Evolutionary conservation across 768 basidiomycete genomes (phyloP).

Genomic region (Kwoniella newhampshirensis): DNA sequence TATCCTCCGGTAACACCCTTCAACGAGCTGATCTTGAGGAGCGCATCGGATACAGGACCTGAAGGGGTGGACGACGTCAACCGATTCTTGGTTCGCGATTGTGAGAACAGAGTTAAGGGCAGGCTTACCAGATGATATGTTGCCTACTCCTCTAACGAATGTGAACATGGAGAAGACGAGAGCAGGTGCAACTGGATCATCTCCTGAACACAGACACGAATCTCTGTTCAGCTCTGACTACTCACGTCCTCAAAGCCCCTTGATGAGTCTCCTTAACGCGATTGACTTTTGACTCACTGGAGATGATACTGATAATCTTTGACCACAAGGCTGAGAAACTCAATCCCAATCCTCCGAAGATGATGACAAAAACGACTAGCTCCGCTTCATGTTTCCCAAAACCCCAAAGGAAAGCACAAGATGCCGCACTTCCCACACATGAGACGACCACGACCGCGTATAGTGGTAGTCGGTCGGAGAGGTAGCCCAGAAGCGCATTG

Average conservation of each 20-base stretch:
- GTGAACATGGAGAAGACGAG: slow-evolving; percentile 43
- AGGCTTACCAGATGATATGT: slow-evolving; percentile 40
- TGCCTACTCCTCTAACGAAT: slow-evolving; percentile 41
- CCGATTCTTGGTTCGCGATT: background rate
- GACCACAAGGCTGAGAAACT: slow-evolving; percentile 44
- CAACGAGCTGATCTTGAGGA: slow-evolving; percentile 33
- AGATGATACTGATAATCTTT: slow-evolving; percentile 38
- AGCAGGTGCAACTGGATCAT: slow-evolving; percentile 32
- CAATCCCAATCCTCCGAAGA: slow-evolving; percentile 37
- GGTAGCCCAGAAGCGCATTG: slow-evolving; percentile 33
- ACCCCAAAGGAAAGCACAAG: slow-evolving; percentile 49
- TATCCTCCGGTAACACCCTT: slow-evolving; percentile 40
- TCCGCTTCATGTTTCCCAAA: slow-evolving; percentile 36
- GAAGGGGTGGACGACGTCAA: background rate
- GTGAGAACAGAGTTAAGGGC: background rate
- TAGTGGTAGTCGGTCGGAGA: slow-evolving; percentile 40
- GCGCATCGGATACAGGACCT: slow-evolving; percentile 44
- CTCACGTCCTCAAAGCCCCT: too few relatives aligned
- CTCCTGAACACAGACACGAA: too few relatives aligned
- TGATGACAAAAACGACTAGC: slow-evolving; percentile 35
- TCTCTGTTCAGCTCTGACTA: too few relatives aligned
- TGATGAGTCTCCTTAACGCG: too few relatives aligned
- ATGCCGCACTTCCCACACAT: slow-evolving; percentile 33
- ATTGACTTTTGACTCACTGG: slow-evolving; percentile 42
- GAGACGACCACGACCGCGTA: slow-evolving; percentile 35